A percentile compares a stretch with the other conserved stretches of the same genome.
Evolutionary conservation across 2,329 filamentous ascomycete species (phyloP).

Genomic region (Karstenula rhodostoma): DNA sequence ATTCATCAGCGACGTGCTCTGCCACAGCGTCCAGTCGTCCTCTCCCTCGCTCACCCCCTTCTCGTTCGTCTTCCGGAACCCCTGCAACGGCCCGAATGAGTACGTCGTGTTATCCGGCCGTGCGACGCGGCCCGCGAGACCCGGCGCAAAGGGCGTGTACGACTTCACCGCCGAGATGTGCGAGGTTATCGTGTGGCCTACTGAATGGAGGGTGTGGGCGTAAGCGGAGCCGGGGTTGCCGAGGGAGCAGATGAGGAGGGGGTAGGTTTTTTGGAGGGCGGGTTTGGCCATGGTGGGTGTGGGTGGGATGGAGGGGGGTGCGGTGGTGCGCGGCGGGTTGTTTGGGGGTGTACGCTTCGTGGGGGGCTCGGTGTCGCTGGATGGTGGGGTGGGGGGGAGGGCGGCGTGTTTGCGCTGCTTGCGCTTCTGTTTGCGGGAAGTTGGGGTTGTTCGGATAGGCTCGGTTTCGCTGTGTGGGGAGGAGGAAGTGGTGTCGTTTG

Average conservation of each 20-base stretch:
- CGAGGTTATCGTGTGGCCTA: slow-evolving; percentile 80
- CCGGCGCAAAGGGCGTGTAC: slow-evolving; percentile 42
- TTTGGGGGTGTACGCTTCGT: slow-evolving; percentile 17
- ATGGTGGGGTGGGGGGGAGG: slow-evolving; percentile 27
- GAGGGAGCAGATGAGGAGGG: slow-evolving; percentile 82
- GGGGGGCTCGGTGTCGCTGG: slow-evolving; percentile 29
- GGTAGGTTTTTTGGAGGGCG: slow-evolving; percentile 35
- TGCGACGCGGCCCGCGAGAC: slow-evolving; percentile 40
- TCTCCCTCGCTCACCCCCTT: slow-evolving; percentile 31
- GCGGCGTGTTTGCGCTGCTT: slow-evolving; percentile 26
- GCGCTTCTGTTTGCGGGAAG: slow-evolving; percentile 37
- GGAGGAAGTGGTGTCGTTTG: background rate
- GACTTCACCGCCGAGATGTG: slow-evolving; percentile 30
- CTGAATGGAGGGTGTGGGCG: slow-evolving; percentile 81
- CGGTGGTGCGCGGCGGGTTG: slow-evolving; percentile 23
- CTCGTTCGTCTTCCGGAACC: slow-evolving; percentile 23
- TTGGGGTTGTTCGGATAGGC: slow-evolving; percentile 12
- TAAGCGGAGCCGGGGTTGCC: slow-evolving; percentile 79
- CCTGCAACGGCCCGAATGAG: slow-evolving; percentile 58
- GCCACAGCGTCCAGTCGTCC: slow-evolving; percentile 69
- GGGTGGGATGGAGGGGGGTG: slow-evolving; percentile 1
- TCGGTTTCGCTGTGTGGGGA: background rate
- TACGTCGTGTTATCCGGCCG: slow-evolving; percentile 35
- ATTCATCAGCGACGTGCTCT: slow-evolving; percentile 86
- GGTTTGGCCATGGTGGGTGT: background rate